Base-by-base conservation (phyloP, 2,329 filamentous ascomycete genomes). In the Orbilia javanica region DNA sequence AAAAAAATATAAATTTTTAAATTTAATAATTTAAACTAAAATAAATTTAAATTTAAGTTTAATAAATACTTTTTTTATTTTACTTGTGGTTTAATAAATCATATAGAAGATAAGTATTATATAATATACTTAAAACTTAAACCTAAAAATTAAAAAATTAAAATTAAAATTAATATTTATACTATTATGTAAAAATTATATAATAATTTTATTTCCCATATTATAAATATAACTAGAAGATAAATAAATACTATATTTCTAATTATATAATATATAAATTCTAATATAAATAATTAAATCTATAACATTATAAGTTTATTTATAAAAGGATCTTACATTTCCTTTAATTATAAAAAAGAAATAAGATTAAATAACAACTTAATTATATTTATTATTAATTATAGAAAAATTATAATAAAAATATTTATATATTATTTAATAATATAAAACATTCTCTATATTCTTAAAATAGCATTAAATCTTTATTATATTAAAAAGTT, bases 121-220 rank as follows among this genome's bases (percentile, higher is more conserved):
- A 36, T 36, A 48, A 20, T 20, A 48, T n/a, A 44, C 6, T 20
- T 48, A 46, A 13, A 36, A 10, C 42, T 29, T 44, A 64, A 27
- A 44, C 46, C 29, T 42, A 65, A 64, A 63, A 71, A 27, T 50
- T 46, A 53, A 44, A 50, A 42, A 31, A 71, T 13, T 22, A 36
- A 63, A 13, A 66, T 48, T 27, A 18, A 34, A 8, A 52, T 63
- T 53, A 65, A 53, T 63, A 52, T 27, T 65, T 46, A 46, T 67
- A 11, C 13, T 34, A 29, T 27, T 27, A 46, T 46, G 6, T 48
- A 48, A 48, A 48, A 8, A 48, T 48, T 20, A 48, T 8, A 48
- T 48, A 20, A 48, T 8, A 20, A 4, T 4, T 48, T 6, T 48
- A 48, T 48, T 48, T 48, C 22, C 4, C 22, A 48, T 48, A 48